Percentiles rank a stretch among this genome's conserved stretches.
These are phyloP conservation scores for Pseudoturritis turrita DNA, from an alignment of 345 rosid species.

Conservation along the genomic window DNA sequence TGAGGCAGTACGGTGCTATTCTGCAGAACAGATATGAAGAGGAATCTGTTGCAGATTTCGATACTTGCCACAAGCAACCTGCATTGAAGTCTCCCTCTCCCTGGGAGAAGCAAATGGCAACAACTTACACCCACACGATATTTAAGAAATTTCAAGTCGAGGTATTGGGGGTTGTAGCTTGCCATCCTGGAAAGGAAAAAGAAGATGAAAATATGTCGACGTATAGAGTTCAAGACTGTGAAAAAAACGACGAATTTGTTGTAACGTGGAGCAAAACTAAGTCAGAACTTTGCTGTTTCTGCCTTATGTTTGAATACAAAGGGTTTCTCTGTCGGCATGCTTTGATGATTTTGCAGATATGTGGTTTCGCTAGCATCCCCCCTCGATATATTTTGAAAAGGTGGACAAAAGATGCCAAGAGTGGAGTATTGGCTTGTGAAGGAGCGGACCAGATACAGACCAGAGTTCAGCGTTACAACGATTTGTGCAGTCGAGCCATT, in stretches of 20 bases:
- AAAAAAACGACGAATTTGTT: slow-evolving; percentile 45
- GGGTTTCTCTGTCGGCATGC: slow-evolving; percentile 70
- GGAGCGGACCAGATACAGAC: slow-evolving; percentile 30
- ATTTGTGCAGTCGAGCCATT: slow-evolving; percentile 43
- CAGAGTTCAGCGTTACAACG: slow-evolving; percentile 56
- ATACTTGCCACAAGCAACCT: slow-evolving; percentile 60
- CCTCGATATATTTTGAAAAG: slow-evolving; percentile 53
- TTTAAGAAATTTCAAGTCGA: slow-evolving; percentile 63
- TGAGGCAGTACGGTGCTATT: slow-evolving; percentile 51
- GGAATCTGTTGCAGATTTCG: slow-evolving; percentile 65
- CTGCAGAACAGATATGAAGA: slow-evolving; percentile 60
- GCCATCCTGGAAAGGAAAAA: slow-evolving; percentile 57
- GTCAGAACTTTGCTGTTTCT: slow-evolving; percentile 53
- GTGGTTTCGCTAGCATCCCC: slow-evolving; percentile 51
- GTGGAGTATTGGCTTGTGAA: slow-evolving; percentile 29
- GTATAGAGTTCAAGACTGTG: slow-evolving; percentile 64
- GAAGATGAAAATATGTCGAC: slow-evolving; percentile 42
- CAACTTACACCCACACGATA: slow-evolving; percentile 55
- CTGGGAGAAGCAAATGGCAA: slow-evolving; percentile 61
- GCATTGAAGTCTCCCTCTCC: slow-evolving; percentile 68
- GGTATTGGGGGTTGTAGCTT: slow-evolving; percentile 65
- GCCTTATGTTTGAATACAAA: slow-evolving; percentile 53
- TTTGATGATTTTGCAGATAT: slow-evolving; percentile 64
- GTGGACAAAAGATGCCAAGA: slow-evolving; percentile 68
- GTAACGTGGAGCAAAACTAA: slow-evolving; percentile 47